Conservation (phyloP, 495 filamentous ascomycete genomes). For the Xylaria sp. region DNA sequence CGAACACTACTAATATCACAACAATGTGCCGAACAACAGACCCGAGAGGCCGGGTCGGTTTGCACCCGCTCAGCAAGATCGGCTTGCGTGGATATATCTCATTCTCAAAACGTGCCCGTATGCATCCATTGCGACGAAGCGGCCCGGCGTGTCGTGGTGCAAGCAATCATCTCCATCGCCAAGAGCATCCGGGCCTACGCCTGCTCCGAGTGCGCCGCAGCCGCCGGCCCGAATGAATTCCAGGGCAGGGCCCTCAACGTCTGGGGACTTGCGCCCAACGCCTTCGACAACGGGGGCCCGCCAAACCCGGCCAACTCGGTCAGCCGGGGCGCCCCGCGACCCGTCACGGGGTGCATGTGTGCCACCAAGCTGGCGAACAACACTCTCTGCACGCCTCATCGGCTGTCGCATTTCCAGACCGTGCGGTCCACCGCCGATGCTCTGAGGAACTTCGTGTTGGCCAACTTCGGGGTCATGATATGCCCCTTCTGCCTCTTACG, state of each 20-base stretch:
- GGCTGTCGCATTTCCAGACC: slow-evolving; percentile 15
- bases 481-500: slow-evolving; percentile 23
- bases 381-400: slow-evolving; percentile 30
- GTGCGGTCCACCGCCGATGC: neutral
- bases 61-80: too few relatives aligned
- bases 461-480: neutral
- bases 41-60: too few relatives aligned
- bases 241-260: neutral
- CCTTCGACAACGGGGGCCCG: neutral
- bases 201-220: neutral
- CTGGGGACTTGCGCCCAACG: neutral
- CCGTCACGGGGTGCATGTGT: slow-evolving; percentile 30
- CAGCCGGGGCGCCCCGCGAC: too few relatives aligned
- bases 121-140: slow-evolving; percentile 20
- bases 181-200: slow-evolving; percentile 18
- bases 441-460: neutral
- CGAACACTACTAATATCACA: too few relatives aligned
- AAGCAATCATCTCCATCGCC: neutral
- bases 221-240: neutral
- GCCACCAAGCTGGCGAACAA: slow-evolving; percentile 21
- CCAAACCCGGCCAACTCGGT: too few relatives aligned
- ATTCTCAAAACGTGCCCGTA: neutral
- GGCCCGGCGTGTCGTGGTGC: neutral
- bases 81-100: slow-evolving; percentile 26
- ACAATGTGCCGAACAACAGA: too few relatives aligned